Conservation (phyloP, 306 rosid genomes). For the Coriaria nepalensis region DNA sequence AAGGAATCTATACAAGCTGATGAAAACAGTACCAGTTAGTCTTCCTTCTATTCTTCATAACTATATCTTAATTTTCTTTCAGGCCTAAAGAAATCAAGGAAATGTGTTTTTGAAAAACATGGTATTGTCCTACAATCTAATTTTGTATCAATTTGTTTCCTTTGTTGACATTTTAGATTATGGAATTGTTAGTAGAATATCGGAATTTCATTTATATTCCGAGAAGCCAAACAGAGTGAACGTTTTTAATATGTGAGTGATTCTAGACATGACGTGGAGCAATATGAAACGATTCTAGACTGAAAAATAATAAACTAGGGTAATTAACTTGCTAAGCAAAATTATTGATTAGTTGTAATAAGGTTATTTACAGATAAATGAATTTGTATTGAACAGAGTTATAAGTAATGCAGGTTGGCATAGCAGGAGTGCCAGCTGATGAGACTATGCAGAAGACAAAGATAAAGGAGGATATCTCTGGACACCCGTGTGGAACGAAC, state of each 20-base stretch:
- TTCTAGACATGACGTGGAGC: conserved; percentile 72
- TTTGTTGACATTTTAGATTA: conserved; percentile 26
- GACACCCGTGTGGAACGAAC: conserved; percentile 75
- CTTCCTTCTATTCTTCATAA: too few relatives aligned
- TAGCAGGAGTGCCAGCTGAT: conserved; percentile 69
- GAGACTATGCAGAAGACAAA: conserved; percentile 37
- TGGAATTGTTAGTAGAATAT: conserved; percentile 38
- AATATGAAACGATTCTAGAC: conserved; percentile 65
- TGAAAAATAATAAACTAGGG: too few relatives aligned
- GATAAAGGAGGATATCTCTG: conserved; percentile 43
- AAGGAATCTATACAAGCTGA: too few relatives aligned
- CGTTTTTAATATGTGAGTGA: conserved; percentile 23
- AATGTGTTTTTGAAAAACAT: too few relatives aligned
- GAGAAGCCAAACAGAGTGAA: conserved; percentile 10
- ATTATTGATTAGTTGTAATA: too few relatives aligned
- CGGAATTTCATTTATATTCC: neutral
- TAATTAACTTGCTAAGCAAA: neutral
- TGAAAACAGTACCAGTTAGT: too few relatives aligned
- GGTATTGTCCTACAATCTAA: too few relatives aligned
- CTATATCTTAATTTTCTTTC: too few relatives aligned
- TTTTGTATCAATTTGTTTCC: too few relatives aligned
- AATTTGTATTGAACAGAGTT: neutral
- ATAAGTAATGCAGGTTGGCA: conserved; percentile 18
- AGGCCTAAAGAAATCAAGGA: too few relatives aligned
- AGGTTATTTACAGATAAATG: too few relatives aligned